Conservation (phyloP, 2,329 filamentous ascomycete species). For the Fonsecaea monophora region DNA sequence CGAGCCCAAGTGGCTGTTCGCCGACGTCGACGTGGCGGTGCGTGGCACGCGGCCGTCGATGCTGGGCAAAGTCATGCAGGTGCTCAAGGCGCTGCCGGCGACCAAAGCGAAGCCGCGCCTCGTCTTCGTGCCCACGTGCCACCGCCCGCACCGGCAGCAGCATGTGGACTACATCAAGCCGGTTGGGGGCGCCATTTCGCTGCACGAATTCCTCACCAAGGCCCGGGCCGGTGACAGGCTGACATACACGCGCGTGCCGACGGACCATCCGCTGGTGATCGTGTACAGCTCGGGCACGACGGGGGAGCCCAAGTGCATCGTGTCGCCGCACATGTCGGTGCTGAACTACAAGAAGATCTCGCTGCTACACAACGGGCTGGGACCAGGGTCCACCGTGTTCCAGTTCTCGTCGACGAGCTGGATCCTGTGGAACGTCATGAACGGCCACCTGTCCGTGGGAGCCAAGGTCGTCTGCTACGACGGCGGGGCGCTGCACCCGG, state of each 20-base stretch:
- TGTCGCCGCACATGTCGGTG: constrained; percentile 54
- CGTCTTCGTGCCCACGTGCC: constrained; percentile 34
- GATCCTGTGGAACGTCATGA: constrained; percentile 57
- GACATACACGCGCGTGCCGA: constrained; percentile 49
- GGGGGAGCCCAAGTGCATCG: constrained; percentile 54
- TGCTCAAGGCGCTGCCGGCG: constrained; percentile 65
- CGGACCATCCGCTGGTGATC: constrained; percentile 53
- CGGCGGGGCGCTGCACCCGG: constrained; percentile 53
- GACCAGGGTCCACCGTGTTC: constrained; percentile 50
- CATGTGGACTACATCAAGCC: constrained; percentile 26
- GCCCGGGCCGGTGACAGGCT: constrained; percentile 44
- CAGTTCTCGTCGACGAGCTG: constrained; percentile 57
- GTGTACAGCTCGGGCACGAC: constrained; percentile 55
- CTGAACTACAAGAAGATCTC: constrained; percentile 53
- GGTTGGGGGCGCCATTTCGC: constrained; percentile 21
- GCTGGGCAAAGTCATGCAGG: constrained; percentile 72
- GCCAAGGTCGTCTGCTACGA: constrained; percentile 54
- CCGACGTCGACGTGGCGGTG: constrained; percentile 67
- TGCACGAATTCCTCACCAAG: constrained; percentile 45
- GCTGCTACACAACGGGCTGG: constrained; percentile 53
- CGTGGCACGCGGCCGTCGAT: constrained; percentile 81
- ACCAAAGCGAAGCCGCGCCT: constrained; percentile 24
- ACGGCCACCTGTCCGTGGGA: constrained; percentile 52
- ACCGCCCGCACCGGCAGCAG: constrained; percentile 26
- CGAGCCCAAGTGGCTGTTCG: constrained; percentile 50